Evolutionary conservation across 2,329 filamentous ascomycete species (phyloP).

Genomic region (Rachicladosporium sp.): DNA sequence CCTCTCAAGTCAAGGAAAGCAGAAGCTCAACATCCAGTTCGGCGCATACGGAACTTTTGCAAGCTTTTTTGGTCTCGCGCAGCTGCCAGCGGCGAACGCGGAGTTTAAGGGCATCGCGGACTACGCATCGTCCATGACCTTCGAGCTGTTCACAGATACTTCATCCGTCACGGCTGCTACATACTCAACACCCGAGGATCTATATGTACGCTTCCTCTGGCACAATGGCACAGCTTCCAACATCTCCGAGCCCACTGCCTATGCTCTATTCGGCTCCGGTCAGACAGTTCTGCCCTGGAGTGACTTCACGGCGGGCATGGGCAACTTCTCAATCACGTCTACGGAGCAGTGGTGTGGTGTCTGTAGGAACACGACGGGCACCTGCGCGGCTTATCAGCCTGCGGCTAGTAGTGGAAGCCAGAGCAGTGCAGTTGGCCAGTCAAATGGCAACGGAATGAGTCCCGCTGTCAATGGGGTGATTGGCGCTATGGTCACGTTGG

Average conservation of each 20-base stretch:
- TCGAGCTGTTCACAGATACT: slow-evolving; percentile 54
- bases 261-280: slow-evolving; percentile 48
- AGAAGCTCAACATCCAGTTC: slow-evolving; percentile 43
- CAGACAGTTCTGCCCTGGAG: slow-evolving; percentile 51
- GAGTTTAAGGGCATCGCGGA: slow-evolving; percentile 66
- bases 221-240: slow-evolving; percentile 46
- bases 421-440: slow-evolving; percentile 13
- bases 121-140: slow-evolving; percentile 70
- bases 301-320: slow-evolving; percentile 53
- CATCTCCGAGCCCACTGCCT: slow-evolving; percentile 35
- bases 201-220: slow-evolving; percentile 49
- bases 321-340: slow-evolving; percentile 51
- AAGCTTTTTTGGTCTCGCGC: slow-evolving; percentile 48
- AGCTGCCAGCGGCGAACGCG: slow-evolving; percentile 36
- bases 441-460: slow-evolving; percentile 41
- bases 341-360: slow-evolving; percentile 58
- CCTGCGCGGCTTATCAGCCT: slow-evolving; percentile 43
- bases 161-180: slow-evolving; percentile 8
- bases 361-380: slow-evolving; percentile 60
- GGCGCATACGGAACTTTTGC: slow-evolving; percentile 50
- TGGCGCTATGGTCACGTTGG: slow-evolving; percentile 57
- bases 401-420: slow-evolving; percentile 15
- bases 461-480: slow-evolving; percentile 67
- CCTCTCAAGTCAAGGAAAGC: slow-evolving; percentile 24
- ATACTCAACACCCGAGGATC: slow-evolving; percentile 29